These are phyloP conservation scores for Penicillium sp. DNA, from an alignment of 2,329 filamentous ascomycete genomes.

Conservation along the genomic window DNA sequence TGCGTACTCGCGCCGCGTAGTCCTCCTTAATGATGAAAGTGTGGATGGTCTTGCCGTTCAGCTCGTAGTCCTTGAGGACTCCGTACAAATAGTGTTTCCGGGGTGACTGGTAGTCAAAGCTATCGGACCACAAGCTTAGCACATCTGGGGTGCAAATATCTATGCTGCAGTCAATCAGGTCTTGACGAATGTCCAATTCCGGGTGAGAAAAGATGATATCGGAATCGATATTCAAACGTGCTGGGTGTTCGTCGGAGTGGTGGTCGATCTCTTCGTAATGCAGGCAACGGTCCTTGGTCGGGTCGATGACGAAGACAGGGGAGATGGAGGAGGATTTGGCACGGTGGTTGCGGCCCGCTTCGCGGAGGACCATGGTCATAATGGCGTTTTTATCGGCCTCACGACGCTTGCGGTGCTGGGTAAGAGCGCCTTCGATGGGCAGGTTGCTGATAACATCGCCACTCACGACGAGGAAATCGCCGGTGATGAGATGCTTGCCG, in stretches of 20 bases:
- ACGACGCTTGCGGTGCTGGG: conserved; percentile 76
- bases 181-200: conserved; percentile 80
- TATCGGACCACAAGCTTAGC: conserved; percentile 92
- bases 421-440: conserved; percentile 75
- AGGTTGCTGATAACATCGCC: conserved; percentile 92
- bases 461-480: conserved; percentile 90
- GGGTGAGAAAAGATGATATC: conserved; percentile 72
- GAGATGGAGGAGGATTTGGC: conserved; percentile 75
- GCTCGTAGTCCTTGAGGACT: conserved; percentile 92
- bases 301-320: conserved; percentile 85
- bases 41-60: conserved; percentile 97
- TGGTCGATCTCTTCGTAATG: conserved; percentile 92
- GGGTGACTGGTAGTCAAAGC: conserved; percentile 93
- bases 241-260: conserved; percentile 52
- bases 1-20: conserved; percentile 84
- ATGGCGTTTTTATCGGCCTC: conserved; percentile 89
- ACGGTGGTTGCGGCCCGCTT: conserved; percentile 72
- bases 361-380: conserved; percentile 92
- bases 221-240: conserved; percentile 68
- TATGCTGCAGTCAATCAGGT: conserved; percentile 90
- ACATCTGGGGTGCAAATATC: conserved; percentile 98
- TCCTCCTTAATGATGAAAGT: conserved; percentile 79
- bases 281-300: conserved; percentile 75
- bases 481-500: conserved; percentile 76
- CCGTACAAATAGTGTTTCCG: conserved; percentile 87